Conservation (phyloP, 1,284 basidiomycete species). For the Xerocomus amazonicus region DNA sequence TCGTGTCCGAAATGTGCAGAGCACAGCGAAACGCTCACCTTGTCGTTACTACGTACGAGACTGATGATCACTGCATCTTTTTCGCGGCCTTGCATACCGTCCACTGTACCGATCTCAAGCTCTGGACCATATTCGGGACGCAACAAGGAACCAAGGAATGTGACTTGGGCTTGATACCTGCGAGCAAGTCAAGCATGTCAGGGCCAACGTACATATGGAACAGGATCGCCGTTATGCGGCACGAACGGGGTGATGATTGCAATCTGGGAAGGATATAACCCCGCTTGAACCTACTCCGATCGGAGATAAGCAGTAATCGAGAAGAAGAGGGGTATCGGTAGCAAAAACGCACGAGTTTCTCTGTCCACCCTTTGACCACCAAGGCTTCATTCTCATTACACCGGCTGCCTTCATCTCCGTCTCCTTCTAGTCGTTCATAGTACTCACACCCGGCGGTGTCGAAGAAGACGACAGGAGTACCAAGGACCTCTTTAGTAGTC, state of each 20-base stretch:
- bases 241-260: conserved; percentile 85
- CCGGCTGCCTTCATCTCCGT: conserved; percentile 79
- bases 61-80: conserved; percentile 88
- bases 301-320: neutral
- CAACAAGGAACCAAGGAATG: conserved; percentile 70
- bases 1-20: conserved; percentile 30
- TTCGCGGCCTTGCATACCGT: conserved; percentile 92
- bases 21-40: conserved; percentile 36
- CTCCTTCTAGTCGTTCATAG: conserved; percentile 70
- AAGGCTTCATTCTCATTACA: conserved; percentile 92
- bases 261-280: conserved; percentile 73
- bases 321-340: neutral
- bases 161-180: conserved; percentile 89
- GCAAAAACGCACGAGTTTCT: conserved; percentile 59
- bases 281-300: conserved; percentile 57
- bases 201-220: neutral
- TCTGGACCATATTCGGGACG: conserved; percentile 64
- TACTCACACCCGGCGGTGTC: conserved; percentile 94
- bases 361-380: conserved; percentile 80
- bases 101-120: conserved; percentile 87
- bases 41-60: conserved; percentile 85
- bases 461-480: conserved; percentile 84
- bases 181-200: conserved; percentile 3
- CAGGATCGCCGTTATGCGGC: neutral
- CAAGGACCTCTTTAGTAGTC: conserved; percentile 58